Evolutionary conservation across 1,284 basidiomycete genomes (phyloP).

Genomic region (Mrakiaceae sp.): DNA sequence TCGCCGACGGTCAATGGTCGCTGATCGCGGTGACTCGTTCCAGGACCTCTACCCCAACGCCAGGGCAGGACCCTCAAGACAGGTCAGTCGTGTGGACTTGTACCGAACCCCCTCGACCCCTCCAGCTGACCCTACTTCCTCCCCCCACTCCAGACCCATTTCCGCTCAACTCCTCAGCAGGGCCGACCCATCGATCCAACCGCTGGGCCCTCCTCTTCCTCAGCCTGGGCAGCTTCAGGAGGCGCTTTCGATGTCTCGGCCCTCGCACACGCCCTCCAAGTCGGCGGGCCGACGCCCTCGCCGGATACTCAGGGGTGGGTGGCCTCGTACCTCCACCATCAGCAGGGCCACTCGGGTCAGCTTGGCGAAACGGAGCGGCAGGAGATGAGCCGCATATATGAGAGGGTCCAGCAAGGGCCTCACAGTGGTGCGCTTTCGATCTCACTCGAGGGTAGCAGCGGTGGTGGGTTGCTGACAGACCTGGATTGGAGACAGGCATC

Average conservation of each 20-base stretch:
- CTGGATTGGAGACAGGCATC: neutral
- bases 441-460: neutral
- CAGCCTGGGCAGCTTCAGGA: neutral
- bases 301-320: neutral
- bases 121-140: neutral
- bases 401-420: neutral
- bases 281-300: neutral
- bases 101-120: neutral
- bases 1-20: neutral
- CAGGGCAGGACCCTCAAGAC: neutral
- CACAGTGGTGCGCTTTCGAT: neutral
- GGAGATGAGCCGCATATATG: constrained; percentile 1
- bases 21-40: neutral
- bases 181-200: neutral
- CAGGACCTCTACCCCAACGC: constrained; percentile 1
- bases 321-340: neutral
- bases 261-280: neutral
- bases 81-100: neutral
- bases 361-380: neutral
- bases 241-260: neutral
- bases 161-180: neutral
- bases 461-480: neutral
- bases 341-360: neutral
- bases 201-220: neutral
- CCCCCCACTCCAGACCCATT: neutral